Evolutionary conservation across 2,329 filamentous ascomycete genomes (phyloP), one percentile per base, ranked within the genome.

Genomic region (Aschersonia sp.): DNA sequence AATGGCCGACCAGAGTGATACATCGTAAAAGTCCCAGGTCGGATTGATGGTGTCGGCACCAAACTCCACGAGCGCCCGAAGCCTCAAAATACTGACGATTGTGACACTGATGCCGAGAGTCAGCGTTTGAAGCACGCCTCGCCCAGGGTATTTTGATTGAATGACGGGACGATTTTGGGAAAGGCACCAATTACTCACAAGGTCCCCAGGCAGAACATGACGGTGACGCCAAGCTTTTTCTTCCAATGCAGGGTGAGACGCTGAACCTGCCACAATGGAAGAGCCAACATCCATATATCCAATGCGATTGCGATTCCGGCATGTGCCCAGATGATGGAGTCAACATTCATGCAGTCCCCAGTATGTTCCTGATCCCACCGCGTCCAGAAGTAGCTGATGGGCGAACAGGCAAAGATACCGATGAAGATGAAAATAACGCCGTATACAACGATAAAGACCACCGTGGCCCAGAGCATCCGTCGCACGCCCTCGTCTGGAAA

Each of bases 171-270:
- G 20, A 20, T 20, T 20, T 20, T 20, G 20, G 20, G 20, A 20
- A 20, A 20, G 20, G 20, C 20, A 20, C 20, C 20, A 20, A 20
- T 20, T 20, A 52, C 59, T 53, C 50, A 61, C 59, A 64, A 62
- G 4, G 59, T 56, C n/a, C 68, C 67, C 9, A 69, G 58, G 9
- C 57, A 58, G 48, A 71, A 68, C 62, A 70, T 68, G 32, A 65
- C 49, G 5, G 56, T 52, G 4, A 70, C 60, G 5, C 61, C 60
- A 2, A 65, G 44, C 52, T 69, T 71, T 55, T 66, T 66, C 53
- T 59, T 62, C 50, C 56, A 59, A 30, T 59, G 58, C 6, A 58
- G 48, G 4, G 55, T 53, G 9, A 71, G 53, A 0, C 52, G 48
- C 10, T 57, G 51, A 3, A 71, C 50, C 38, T 64, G 60, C 35